Conservation (phyloP, 2,329 filamentous ascomycete species). For the Zymoseptoria pseudotritici region DNA sequence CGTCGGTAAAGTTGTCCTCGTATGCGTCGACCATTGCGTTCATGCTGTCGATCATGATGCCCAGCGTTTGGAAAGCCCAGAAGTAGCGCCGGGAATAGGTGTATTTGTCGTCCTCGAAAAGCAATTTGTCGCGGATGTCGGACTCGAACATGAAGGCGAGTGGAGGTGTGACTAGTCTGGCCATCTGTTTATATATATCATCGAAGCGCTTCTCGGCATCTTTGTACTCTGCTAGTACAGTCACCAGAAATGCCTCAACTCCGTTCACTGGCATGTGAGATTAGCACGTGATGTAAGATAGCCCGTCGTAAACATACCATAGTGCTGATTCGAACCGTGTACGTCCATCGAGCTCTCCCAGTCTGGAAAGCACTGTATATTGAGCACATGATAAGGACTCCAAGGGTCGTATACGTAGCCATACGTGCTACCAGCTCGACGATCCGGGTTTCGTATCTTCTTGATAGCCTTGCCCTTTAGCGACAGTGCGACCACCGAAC, state of each 20-base stretch:
- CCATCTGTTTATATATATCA: constrained; percentile 50
- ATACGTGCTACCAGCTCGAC: constrained; percentile 42
- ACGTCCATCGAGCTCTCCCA: constrained; percentile 50
- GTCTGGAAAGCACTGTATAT: constrained; percentile 53
- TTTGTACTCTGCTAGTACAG: constrained; percentile 52
- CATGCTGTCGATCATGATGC: constrained; percentile 53
- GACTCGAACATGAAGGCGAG: constrained; percentile 54
- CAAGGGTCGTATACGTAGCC: constrained; percentile 53
- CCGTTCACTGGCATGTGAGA: constrained; percentile 42
- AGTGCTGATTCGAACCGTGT: constrained; percentile 49
- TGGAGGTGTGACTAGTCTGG: constrained; percentile 52
- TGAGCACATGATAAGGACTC: constrained; percentile 54
- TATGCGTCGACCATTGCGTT: constrained; percentile 52
- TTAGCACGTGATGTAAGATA: background rate
- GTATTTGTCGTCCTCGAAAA: constrained; percentile 55
- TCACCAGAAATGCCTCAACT: constrained; percentile 53
- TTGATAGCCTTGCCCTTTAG: constrained; percentile 47
- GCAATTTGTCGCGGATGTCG: constrained; percentile 48
- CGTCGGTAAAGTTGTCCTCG: constrained; percentile 50
- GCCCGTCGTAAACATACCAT: constrained; percentile 19
- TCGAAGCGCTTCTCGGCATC: constrained; percentile 54
- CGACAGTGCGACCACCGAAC: constrained; percentile 52
- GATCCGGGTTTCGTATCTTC: constrained; percentile 43
- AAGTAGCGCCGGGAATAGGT: constrained; percentile 57
- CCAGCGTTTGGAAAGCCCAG: constrained; percentile 55